A percentile compares a stretch with the other conserved stretches of the same genome.
Conservation (phyloP, 2,329 filamentous ascomycete species). For the Cytospora leucostoma region DNA sequence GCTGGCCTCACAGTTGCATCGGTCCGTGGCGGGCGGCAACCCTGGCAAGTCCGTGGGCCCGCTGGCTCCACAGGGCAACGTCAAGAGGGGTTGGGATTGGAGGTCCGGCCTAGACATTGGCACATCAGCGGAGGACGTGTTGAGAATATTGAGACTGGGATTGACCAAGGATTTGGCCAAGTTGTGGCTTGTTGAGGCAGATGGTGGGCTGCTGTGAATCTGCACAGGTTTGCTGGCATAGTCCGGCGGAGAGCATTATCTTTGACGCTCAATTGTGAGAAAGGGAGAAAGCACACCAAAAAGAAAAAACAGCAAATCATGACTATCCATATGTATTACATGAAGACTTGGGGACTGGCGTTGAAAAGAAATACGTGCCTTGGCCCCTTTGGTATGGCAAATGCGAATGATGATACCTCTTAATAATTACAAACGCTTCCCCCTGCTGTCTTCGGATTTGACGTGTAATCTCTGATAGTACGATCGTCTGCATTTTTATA, state of each 20-base stretch:
- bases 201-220: slow-evolving; percentile 37
- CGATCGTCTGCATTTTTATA: not conserved
- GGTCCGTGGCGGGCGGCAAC: slow-evolving; percentile 56
- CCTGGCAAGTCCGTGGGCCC: slow-evolving; percentile 36
- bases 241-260: not conserved
- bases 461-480: not conserved
- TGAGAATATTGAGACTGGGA: slow-evolving; percentile 70
- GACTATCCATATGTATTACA: slow-evolving; percentile 19
- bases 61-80: slow-evolving; percentile 59
- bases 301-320: slow-evolving; percentile 10
- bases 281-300: not conserved
- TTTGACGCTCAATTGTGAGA: not conserved
- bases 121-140: slow-evolving; percentile 67
- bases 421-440: slow-evolving; percentile 4
- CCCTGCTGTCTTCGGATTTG: not conserved
- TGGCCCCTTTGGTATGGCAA: not conserved
- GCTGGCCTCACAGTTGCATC: slow-evolving; percentile 63
- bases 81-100: slow-evolving; percentile 82
- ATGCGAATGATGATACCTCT: slow-evolving; percentile 8
- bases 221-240: not conserved
- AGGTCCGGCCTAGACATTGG: slow-evolving; percentile 56
- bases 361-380: not conserved
- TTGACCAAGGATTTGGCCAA: slow-evolving; percentile 73
- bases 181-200: slow-evolving; percentile 68
- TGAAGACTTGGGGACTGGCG: not conserved